phyloP scores from a whole-genome alignment of 1,139 yeast genomes.

The Meyerozyma carpophila region DNA sequence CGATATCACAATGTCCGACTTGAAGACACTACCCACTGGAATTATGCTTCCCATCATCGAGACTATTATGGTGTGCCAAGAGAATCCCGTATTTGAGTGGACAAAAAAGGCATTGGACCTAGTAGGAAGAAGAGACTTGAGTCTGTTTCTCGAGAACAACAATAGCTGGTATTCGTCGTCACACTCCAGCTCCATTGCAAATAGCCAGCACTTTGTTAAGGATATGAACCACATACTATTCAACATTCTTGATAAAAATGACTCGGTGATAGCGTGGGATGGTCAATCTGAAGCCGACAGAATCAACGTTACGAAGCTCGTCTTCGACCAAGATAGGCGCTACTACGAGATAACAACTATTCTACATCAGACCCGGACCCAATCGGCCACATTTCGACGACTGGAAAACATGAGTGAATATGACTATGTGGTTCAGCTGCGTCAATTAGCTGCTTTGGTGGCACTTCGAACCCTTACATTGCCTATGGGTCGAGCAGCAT shows the following conservation, averaged over 20 bases:
- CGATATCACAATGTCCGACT: conserved; percentile 43
- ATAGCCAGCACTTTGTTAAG: conserved; percentile 15
- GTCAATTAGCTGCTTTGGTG: conserved; percentile 57
- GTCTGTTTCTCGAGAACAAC: conserved; percentile 19
- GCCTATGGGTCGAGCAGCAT: conserved; percentile 75
- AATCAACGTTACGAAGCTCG: conserved; percentile 58
- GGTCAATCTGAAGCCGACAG: conserved; percentile 64
- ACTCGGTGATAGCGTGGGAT: conserved; percentile 50
- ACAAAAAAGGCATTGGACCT: conserved; percentile 47
- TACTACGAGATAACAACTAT: conserved; percentile 71
- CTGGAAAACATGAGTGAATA: conserved; percentile 46
- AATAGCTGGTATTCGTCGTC: conserved; percentile 3
- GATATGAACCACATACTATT: conserved; percentile 48
- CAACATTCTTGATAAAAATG: conserved; percentile 42
- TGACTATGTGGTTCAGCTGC: conserved; percentile 52
- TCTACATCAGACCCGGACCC: conserved; percentile 66
- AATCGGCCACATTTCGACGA: conserved; percentile 40
- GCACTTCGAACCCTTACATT: conserved; percentile 71
- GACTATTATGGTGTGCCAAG: conserved; percentile 53
- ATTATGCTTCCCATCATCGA: conserved; percentile 61
- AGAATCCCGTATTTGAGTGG: conserved; percentile 48
- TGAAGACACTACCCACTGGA: conserved; percentile 75
- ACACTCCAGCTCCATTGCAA: conserved; percentile 7
- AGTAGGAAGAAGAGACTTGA: conserved; percentile 65
- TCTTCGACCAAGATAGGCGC: conserved; percentile 75